Evolutionary conservation across 2,329 filamentous ascomycete genomes (phyloP).

Genomic region (Bipolaris zeicola): DNA sequence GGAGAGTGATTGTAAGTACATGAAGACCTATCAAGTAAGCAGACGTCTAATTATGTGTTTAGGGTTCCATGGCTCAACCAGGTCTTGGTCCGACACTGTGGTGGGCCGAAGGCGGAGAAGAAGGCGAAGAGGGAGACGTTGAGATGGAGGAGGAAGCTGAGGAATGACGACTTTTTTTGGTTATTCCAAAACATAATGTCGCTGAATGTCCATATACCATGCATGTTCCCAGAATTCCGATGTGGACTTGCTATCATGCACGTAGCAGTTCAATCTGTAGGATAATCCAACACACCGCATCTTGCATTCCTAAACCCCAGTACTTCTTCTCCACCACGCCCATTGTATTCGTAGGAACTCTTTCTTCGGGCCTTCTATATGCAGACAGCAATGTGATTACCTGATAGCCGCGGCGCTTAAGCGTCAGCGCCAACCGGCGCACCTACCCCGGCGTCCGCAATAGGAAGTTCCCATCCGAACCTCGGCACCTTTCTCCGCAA

Average conservation of each 20-base stretch:
- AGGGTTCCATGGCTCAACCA: slow-evolving; percentile 56
- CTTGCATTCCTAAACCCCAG: too few relatives aligned
- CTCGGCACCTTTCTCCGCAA: slow-evolving; percentile 32
- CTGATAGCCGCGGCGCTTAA: too few relatives aligned
- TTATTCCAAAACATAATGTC: not conserved
- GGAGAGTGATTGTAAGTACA: slow-evolving; percentile 62
- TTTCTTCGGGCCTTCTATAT: too few relatives aligned
- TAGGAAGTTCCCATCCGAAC: slow-evolving; percentile 22
- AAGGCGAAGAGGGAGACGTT: slow-evolving; percentile 36
- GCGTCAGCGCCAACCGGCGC: not conserved
- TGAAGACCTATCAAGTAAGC: not conserved
- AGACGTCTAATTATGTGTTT: slow-evolving; percentile 9
- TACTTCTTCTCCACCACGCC: too few relatives aligned
- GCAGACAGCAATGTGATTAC: too few relatives aligned
- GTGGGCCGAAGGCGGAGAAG: slow-evolving; percentile 48
- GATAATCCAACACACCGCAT: too few relatives aligned
- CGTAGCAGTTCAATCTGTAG: too few relatives aligned
- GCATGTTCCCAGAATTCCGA: too few relatives aligned
- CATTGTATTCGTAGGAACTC: too few relatives aligned
- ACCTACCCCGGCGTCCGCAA: slow-evolving; percentile 14
- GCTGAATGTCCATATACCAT: not conserved
- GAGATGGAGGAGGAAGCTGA: slow-evolving; percentile 38
- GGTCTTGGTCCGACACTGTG: slow-evolving; percentile 56
- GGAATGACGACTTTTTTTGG: slow-evolving; percentile 15
- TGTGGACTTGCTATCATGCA: too few relatives aligned